Percentiles rank a stretch among this genome's conserved stretches.
Conservation (phyloP, 164 flowering plant genomes). For the Malania oleifera region DNA sequence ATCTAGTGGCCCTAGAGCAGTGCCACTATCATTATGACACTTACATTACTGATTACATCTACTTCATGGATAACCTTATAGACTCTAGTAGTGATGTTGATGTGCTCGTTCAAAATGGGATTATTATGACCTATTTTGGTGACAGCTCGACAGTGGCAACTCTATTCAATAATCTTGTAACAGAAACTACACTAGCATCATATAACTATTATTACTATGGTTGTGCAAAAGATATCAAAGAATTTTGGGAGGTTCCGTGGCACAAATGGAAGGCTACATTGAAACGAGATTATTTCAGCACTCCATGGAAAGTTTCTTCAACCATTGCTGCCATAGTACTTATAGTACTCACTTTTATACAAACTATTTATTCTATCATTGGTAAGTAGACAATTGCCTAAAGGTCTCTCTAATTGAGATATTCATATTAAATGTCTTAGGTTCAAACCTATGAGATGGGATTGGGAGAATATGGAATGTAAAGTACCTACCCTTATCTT, state of each 20-base stretch:
- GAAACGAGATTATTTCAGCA: slow-evolving; percentile 1
- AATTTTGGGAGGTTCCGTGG: slow-evolving; percentile 4
- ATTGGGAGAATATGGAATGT: no score
- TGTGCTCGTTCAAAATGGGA: slow-evolving; percentile 6
- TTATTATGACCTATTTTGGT: slow-evolving; percentile 1
- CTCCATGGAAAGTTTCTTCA: slow-evolving; percentile 8
- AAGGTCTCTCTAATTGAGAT: no score
- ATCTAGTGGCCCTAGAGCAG: slow-evolving; percentile 24
- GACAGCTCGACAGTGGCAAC: neutral
- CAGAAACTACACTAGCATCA: neutral
- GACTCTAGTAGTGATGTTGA: slow-evolving; percentile 16
- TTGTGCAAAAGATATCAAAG: neutral
- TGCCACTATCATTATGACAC: slow-evolving; percentile 7
- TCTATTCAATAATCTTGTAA: neutral
- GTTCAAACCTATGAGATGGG: no score
- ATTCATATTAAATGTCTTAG: no score
- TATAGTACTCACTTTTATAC: slow-evolving; percentile 8
- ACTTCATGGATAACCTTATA: slow-evolving; percentile 11
- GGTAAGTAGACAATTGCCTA: no score
- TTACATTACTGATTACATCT: slow-evolving; percentile 11
- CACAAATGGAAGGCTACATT: slow-evolving; percentile 7
- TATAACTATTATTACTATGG: neutral
- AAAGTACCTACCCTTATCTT: no score
- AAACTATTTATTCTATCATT: slow-evolving; percentile 5
- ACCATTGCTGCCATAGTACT: neutral